Percentiles rank a stretch among this genome's conserved stretches.
Conservation (phyloP, 306 rosid genomes). For the Cicer judaicum region DNA sequence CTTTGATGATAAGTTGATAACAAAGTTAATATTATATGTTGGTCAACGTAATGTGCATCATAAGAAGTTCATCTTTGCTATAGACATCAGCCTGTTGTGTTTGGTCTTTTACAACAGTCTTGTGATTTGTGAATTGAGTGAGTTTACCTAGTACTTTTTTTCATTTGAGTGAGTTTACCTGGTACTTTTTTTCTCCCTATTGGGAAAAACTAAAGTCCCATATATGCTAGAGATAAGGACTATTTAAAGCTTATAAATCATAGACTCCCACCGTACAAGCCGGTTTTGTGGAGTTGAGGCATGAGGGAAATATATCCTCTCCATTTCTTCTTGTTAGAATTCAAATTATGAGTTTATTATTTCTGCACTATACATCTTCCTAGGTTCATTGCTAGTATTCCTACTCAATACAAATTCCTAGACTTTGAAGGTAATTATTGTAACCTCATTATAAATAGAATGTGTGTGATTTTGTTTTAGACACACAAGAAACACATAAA, state of each 20-base stretch:
- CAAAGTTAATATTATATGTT: not conserved
- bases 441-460: too few relatives aligned
- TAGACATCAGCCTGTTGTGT: constrained; percentile 6
- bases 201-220: not conserved
- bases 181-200: not conserved
- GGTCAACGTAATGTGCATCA: constrained; percentile 5
- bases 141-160: constrained; percentile 4
- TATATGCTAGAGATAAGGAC: not conserved
- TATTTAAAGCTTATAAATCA: not conserved
- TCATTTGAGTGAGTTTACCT: not conserved
- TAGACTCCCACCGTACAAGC: not conserved
- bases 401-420: too few relatives aligned
- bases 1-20: not conserved
- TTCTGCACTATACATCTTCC: too few relatives aligned
- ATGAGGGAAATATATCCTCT: too few relatives aligned
- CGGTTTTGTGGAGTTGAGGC: not conserved
- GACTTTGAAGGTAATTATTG: too few relatives aligned
- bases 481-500: too few relatives aligned
- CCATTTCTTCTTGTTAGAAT: too few relatives aligned
- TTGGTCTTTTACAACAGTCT: not conserved
- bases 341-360: too few relatives aligned
- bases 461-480: too few relatives aligned
- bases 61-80: constrained; percentile 12
- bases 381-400: too few relatives aligned
- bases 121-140: not conserved